Percentiles rank a stretch among this genome's conserved stretches.
phyloP scores from a whole-genome alignment of 768 basidiomycete species.

The Melanogaster broomeanus region DNA sequence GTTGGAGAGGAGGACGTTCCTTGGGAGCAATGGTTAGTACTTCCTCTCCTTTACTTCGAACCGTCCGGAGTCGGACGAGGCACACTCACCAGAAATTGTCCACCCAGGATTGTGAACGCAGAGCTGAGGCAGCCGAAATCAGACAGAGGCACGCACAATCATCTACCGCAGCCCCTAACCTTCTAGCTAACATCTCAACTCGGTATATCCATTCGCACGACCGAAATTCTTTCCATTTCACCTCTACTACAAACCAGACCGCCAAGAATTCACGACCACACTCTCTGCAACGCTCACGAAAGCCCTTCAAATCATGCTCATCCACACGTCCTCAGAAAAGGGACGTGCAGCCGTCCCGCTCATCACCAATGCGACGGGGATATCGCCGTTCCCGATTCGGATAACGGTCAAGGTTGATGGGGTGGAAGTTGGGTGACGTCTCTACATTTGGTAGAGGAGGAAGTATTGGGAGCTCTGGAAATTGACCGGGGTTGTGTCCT shows the following conservation, averaged over 20 bases:
- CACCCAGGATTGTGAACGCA: constrained; percentile 71
- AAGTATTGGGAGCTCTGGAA: too few relatives aligned
- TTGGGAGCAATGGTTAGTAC: constrained; percentile 80
- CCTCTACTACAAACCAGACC: constrained; percentile 34
- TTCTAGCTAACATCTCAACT: not conserved
- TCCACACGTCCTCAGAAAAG: constrained; percentile 74
- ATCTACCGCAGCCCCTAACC: not conserved
- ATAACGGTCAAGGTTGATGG: constrained; percentile 70
- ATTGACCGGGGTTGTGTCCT: too few relatives aligned
- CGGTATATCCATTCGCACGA: not conserved
- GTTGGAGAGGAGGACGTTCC: constrained; percentile 79
- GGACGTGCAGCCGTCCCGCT: constrained; percentile 76
- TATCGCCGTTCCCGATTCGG: constrained; percentile 81
- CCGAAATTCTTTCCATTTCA: not conserved
- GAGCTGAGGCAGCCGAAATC: constrained; percentile 73
- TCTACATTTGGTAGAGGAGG: too few relatives aligned
- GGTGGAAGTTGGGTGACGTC: constrained; percentile 56
- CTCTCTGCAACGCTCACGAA: constrained; percentile 64
- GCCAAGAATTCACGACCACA: constrained; percentile 54
- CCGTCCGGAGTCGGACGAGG: too few relatives aligned
- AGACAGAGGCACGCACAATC: constrained; percentile 50
- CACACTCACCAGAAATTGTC: not conserved
- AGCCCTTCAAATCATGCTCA: constrained; percentile 70
- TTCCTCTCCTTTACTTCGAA: not conserved
- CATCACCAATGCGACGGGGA: constrained; percentile 73